Evolutionary conservation across 2,329 filamentous ascomycete species (phyloP), one percentile per base, ranked within the genome.

Genomic region (Cladosporium sp.): DNA sequence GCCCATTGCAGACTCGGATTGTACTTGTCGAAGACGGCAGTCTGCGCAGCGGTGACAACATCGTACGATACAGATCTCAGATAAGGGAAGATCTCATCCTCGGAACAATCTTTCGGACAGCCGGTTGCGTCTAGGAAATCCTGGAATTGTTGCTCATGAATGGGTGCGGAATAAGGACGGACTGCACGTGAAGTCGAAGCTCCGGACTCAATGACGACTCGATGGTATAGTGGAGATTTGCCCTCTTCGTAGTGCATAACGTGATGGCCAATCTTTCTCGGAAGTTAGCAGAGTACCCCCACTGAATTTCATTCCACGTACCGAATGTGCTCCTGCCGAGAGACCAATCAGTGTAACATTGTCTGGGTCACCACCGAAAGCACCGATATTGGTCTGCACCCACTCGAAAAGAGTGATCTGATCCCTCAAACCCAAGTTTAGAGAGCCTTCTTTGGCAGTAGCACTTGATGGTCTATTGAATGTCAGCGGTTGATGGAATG

Each of bases 241-340:
- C 42, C 34, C 20, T 74, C 69, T 20, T 75, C 70, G 39, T 75
- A 69, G 61, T 79, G 73, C 66, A 88, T 82, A 15, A 90, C 72
- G 64, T 89, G 86, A 66, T 90, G 87, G 3, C 87, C 87, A 63
- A 88, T 82, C 54, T 56, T n/a, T 5, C 2, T n/a, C 1, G 1
- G 82, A 65, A 66, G 17, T 65, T 4, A 56, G 64, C 17, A 17
- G 6, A 25, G 25, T 9, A 30, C n/a, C 40, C 45, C 3, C 15
- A 50, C 12, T 54, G 34, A 17, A 11, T 22, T 19, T 69, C 72
- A 66, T 65, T 83, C 81, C 15, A 51, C 55, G 17, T 14, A 58
- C 49, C 59, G 84, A 85, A 70, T 88, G 86, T 8, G 83, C 83
- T 7, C 85, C 85, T 34, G 84, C 84, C 65, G 82, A 84, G 42